Base-by-base conservation (phyloP, 2,329 filamentous ascomycete species). In the Colletotrichum higginsianum region DNA sequence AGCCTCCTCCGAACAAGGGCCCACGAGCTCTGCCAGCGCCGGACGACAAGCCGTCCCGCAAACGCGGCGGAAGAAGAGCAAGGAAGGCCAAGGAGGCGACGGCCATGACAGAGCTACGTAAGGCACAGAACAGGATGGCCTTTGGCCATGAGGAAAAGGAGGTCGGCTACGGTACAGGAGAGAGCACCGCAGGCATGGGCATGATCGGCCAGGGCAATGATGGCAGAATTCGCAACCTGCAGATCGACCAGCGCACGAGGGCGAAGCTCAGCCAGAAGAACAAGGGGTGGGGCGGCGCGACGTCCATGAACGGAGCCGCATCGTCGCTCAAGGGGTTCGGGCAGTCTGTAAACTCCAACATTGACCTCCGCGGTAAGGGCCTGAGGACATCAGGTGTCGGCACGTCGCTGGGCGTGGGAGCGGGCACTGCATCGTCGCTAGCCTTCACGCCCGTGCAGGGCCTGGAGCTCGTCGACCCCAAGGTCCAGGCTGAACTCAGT, bases 121-220 rank as follows among this genome's bases (percentile, higher is more conserved):
- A 98, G 82, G 95, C 95, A 5, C 96, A 98, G 83, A 99, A 99
- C 84, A 90, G 96, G 65, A 92, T 99, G 89, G 94, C 92, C 0
- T 99, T 99, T 78, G 95, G 95, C 70, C 96, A 97, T 80, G 96
- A 98, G 81, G 96, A 99, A 82, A 92, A 91, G 77, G 96, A 99
- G 82, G 92, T 96, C 1, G 96, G 95, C 42, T 98, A 97, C 80
- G 96, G 95, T 46, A 91, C 90, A 0, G 94, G 95, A 61, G 95
- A 98, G 76, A 90, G 90, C 66, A 97, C 95, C 0, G 91, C 92
- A 72, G 96, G 96, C 38, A 85, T 99, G 81, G 96, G 96, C 67
- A 98, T 98, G 96, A 95, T 99, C 74, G 96, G 96, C 0, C 92
- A 94, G 78, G 86, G 91, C 74, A 94, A 95, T 79, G 94, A 95